Percentiles rank a stretch among this genome's conserved stretches.
Conservation (phyloP, 2,329 filamentous ascomycete species). For the Raffaelea arxii region DNA sequence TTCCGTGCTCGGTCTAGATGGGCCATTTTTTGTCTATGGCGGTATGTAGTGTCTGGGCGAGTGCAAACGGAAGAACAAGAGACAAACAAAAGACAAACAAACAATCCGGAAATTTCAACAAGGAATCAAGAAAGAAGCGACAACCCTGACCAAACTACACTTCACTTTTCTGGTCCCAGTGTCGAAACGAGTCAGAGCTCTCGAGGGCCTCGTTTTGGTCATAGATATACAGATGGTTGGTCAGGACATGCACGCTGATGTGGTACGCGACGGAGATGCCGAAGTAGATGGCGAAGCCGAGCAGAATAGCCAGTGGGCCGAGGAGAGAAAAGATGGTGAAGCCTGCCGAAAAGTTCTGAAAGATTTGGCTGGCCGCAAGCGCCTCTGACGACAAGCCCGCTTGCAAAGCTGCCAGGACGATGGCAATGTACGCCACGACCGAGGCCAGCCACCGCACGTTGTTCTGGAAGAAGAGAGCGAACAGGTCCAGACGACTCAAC, state of each 20-base stretch:
- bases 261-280: conserved; percentile 11
- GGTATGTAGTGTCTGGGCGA: too few species aligned
- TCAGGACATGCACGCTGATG: conserved; percentile 10
- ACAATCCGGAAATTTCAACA: too few species aligned
- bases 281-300: conserved; percentile 11
- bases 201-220: background rate
- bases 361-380: conserved; percentile 24
- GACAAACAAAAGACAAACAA: too few species aligned
- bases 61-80: too few species aligned
- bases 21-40: too few species aligned
- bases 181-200: conserved; percentile 3
- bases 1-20: too few species aligned
- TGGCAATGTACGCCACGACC: conserved; percentile 29
- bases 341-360: conserved; percentile 33
- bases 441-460: conserved; percentile 31
- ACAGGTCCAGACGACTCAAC: conserved; percentile 19
- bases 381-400: conserved; percentile 29
- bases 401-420: conserved; percentile 40
- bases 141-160: background rate
- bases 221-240: conserved; percentile 3
- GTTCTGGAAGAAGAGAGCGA: conserved; percentile 29
- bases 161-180: conserved; percentile 11
- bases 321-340: conserved; percentile 39
- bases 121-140: background rate
- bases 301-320: conserved; percentile 21